Conservation (phyloP, 2,329 filamentous ascomycete genomes). For the Colletotrichum orbiculare region DNA sequence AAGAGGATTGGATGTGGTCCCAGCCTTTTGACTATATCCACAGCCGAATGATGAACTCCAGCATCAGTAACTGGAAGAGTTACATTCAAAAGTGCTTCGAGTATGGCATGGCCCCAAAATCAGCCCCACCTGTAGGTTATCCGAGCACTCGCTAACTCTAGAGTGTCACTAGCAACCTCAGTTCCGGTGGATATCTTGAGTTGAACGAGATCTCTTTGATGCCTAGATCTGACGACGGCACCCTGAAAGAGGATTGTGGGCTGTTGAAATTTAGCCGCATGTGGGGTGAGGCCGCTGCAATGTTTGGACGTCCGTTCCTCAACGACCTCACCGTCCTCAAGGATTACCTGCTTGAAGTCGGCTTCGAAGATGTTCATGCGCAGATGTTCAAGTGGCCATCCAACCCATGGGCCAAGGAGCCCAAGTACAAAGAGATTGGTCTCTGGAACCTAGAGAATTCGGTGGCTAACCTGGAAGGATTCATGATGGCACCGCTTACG, state of each 20-base stretch:
- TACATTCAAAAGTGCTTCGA: slow-evolving; percentile 51
- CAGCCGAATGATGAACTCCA: slow-evolving; percentile 49
- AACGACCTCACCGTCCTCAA: slow-evolving; percentile 43
- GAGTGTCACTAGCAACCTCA: slow-evolving; percentile 41
- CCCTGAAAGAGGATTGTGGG: slow-evolving; percentile 40
- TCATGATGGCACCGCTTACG: slow-evolving; percentile 50
- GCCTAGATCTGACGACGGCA: slow-evolving; percentile 54
- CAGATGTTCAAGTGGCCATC: slow-evolving; percentile 60
- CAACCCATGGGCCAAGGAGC: slow-evolving; percentile 62
- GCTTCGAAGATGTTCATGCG: slow-evolving; percentile 64
- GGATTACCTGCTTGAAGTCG: slow-evolving; percentile 58
- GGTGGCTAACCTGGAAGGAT: slow-evolving; percentile 45
- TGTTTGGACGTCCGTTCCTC: slow-evolving; percentile 43
- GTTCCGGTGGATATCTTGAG: slow-evolving; percentile 57
- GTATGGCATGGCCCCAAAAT: slow-evolving; percentile 10
- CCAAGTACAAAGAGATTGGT: slow-evolving; percentile 63
- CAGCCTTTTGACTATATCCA: slow-evolving; percentile 55
- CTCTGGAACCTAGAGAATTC: slow-evolving; percentile 46
- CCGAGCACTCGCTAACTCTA: slow-evolving; percentile 13
- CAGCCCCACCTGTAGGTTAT: too few relatives aligned
- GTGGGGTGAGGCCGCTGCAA: slow-evolving; percentile 44
- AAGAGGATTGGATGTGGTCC: slow-evolving; percentile 52
- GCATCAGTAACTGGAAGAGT: slow-evolving; percentile 47
- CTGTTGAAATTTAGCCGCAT: slow-evolving; percentile 46
- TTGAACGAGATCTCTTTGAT: slow-evolving; percentile 54